Evolutionary conservation across 306 rosid species (phyloP).

Genomic region (Cucurbita pepo): DNA sequence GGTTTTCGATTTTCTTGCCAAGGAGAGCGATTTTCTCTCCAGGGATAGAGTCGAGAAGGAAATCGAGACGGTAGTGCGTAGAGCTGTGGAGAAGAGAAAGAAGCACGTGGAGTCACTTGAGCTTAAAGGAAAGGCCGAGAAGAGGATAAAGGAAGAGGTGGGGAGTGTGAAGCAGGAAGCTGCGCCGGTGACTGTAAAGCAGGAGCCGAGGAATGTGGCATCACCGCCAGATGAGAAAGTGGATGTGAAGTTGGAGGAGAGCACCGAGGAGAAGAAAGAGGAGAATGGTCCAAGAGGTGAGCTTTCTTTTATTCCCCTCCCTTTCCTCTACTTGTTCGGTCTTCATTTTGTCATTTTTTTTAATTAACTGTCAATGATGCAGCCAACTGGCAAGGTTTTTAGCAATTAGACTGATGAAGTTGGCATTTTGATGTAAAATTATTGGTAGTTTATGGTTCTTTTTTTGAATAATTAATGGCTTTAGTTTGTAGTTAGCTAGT

Average conservation of each 20-base stretch:
- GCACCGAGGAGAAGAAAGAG: not conserved
- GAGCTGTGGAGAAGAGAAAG: slow-evolving; percentile 8
- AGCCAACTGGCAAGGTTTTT: not conserved
- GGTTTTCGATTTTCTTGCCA: slow-evolving; percentile 38
- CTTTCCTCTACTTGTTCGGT: not conserved
- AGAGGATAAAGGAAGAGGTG: slow-evolving; percentile 14
- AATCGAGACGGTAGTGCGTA: slow-evolving; percentile 18
- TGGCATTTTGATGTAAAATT: not conserved
- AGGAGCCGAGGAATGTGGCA: not conserved
- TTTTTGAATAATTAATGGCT: not conserved
- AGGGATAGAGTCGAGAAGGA: slow-evolving; percentile 19
- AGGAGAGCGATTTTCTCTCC: slow-evolving; percentile 29
- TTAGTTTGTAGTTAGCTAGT: not conserved
- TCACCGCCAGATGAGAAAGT: not conserved
- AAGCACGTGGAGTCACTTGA: slow-evolving; percentile 9
- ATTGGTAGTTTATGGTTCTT: not conserved
- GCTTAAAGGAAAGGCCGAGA: slow-evolving; percentile 4
- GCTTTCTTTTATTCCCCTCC: not conserved
- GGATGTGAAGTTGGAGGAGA: not conserved
- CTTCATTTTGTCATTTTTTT: not conserved
- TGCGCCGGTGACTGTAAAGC: slow-evolving; percentile 7
- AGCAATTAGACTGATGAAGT: not conserved
- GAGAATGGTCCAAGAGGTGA: not conserved
- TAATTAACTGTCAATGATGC: not conserved
- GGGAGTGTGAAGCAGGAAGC: slow-evolving; percentile 9